phyloP scores from a whole-genome alignment of 1,284 basidiomycete species.

The Heliocybe sulcata region DNA sequence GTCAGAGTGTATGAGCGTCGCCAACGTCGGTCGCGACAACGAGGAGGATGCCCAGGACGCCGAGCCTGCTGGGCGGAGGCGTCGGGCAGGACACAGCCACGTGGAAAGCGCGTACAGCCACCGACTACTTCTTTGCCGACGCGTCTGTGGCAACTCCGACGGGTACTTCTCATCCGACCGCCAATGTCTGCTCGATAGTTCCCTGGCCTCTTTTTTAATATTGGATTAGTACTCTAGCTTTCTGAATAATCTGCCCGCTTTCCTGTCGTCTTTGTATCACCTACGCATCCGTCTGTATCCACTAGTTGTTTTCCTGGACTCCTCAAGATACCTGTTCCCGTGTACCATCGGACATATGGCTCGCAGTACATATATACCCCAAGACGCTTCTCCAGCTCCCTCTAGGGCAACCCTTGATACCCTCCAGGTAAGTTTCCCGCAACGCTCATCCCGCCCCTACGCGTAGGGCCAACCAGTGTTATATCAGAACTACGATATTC shows the following conservation, averaged over 20 bases:
- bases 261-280: too few relatives aligned
- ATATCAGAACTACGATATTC: conserved; percentile 32
- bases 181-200: too few relatives aligned
- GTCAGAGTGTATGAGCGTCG: too few relatives aligned
- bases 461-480: too few relatives aligned
- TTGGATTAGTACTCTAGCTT: too few relatives aligned
- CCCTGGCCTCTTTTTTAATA: too few relatives aligned
- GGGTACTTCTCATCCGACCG: too few relatives aligned
- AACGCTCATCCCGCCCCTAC: not conserved
- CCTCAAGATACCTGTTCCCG: not conserved
- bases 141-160: too few relatives aligned
- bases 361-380: too few relatives aligned
- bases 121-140: not conserved
- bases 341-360: not conserved
- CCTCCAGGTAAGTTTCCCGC: not conserved
- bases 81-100: not conserved
- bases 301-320: not conserved
- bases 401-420: not conserved
- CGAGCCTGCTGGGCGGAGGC: not conserved
- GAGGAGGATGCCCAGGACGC: not conserved
- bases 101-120: too few relatives aligned
- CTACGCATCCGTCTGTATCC: not conserved
- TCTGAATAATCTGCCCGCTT: too few relatives aligned
- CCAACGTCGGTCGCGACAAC: not conserved
- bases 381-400: not conserved